Evolutionary conservation across 1,139 yeast species (phyloP).

Genomic region (Lodderomyces theae): DNA sequence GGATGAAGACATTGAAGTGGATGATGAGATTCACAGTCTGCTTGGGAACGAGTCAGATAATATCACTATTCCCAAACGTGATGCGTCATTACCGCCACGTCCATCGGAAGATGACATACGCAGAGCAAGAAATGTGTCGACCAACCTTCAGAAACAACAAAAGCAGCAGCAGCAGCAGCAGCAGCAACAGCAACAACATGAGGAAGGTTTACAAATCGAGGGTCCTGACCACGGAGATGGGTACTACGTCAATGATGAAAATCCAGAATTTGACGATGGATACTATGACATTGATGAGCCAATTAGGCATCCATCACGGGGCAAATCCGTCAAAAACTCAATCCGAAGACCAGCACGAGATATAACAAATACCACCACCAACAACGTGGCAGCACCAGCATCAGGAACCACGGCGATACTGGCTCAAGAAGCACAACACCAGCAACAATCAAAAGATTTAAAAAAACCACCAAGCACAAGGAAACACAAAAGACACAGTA

Average conservation of each 20-base stretch:
- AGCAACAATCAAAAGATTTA: background rate
- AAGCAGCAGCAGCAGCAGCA: slow-evolving; percentile 1
- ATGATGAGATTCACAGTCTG: background rate
- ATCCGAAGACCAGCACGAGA: slow-evolving; percentile 17
- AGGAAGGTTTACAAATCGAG: too few relatives aligned
- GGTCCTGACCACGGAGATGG: too few relatives aligned
- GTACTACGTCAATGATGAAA: slow-evolving; percentile 1
- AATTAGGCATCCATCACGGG: slow-evolving; percentile 31
- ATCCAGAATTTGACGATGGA: slow-evolving; percentile 26
- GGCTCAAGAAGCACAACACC: background rate
- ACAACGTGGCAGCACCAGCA: slow-evolving; percentile 5
- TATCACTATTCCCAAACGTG: slow-evolving; percentile 2
- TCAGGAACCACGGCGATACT: too few relatives aligned
- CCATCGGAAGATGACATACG: slow-evolving; percentile 32
- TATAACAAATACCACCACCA: slow-evolving; percentile 9
- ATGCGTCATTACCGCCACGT: slow-evolving; percentile 32
- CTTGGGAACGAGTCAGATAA: slow-evolving; percentile 1
- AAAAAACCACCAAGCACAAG: background rate
- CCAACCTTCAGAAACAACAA: slow-evolving; percentile 9
- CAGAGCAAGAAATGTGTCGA: slow-evolving; percentile 33
- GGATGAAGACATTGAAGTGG: background rate
- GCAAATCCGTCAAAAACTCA: slow-evolving; percentile 37
- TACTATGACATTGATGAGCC: slow-evolving; percentile 39
- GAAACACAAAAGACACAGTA: background rate
- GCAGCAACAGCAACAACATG: too few relatives aligned